Evolutionary conservation across 345 rosid species (phyloP), one percentile per base, ranked within the genome.

Genomic region (Salix brachista): DNA sequence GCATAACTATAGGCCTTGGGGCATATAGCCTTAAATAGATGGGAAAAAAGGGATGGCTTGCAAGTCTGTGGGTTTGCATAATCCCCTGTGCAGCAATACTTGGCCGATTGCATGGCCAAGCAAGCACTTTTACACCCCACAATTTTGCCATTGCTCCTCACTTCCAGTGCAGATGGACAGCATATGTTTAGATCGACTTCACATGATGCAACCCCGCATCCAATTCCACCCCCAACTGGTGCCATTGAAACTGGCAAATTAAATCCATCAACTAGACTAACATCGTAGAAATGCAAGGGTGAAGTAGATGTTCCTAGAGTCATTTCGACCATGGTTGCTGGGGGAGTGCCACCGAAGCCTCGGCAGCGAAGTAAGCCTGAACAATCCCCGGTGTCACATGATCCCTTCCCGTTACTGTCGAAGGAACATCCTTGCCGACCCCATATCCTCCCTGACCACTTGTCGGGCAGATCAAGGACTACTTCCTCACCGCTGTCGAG

Each of bases 121-220:
- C 99, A 95, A 3, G 94, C 99, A 77, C 99, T 95, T 77, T 95
- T 93, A 76, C 99, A 95, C 0, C 93, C 98, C 19, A 95, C 93
- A 0, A 91, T 88, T 79, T 79, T 90, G 8, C 86, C 91, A 39
- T 86, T 80, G 71, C 77, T 85, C 87, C 76, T 90, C 26, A 91
- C 91, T 78, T 91, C 98, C 89, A 95, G 73, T 6, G 91, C 96
- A 1, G 96, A 92, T 2, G 99, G 99, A 75, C 98, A 95, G 74
- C 97, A 90, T 18, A 86, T 79, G 62, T 95, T 95, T 83, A 95
- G 52, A 84, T 95, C 91, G 16, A 86, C 96, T 21, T 91, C 96
- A 74, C 99, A 95, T 0, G 97, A 85, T 1, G 99, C 98, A 6
- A 88, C 85, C 23, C 96, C 98, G 18, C 99, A 96, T 18, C 96